Evolutionary conservation across 2,329 filamentous ascomycete genomes (phyloP).

Genomic region (Diplocarpon rosae): DNA sequence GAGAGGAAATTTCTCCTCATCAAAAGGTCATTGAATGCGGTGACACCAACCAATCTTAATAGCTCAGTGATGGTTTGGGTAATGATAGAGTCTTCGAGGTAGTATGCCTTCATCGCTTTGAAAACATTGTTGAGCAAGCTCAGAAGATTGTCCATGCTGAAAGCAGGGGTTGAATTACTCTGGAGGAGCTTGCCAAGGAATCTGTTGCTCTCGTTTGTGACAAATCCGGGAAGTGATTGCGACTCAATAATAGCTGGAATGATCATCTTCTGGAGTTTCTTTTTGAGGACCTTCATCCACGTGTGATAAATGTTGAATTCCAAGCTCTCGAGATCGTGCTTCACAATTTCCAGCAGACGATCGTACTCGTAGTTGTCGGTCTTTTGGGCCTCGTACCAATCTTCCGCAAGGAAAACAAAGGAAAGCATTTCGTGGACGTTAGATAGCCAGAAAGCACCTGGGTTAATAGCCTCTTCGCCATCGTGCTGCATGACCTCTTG

Average conservation of each 20-base stretch:
- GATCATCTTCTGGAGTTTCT: slow-evolving; percentile 99
- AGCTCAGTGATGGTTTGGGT: slow-evolving; percentile 93
- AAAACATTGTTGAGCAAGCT: slow-evolving; percentile 94
- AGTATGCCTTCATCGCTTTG: slow-evolving; percentile 98
- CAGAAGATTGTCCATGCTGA: slow-evolving; percentile 97
- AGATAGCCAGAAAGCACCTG: slow-evolving; percentile 95
- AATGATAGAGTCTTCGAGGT: slow-evolving; percentile 91
- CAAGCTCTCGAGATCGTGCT: slow-evolving; percentile 94
- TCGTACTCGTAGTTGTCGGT: slow-evolving; percentile 99
- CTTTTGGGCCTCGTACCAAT: slow-evolving; percentile 99
- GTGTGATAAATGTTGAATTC: slow-evolving; percentile 99
- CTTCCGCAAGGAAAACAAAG: slow-evolving; percentile 96
- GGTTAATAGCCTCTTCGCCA: slow-evolving; percentile 92
- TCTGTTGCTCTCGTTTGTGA: slow-evolving; percentile 95
- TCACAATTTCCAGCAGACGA: slow-evolving; percentile 92
- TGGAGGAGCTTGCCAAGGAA: slow-evolving; percentile 96
- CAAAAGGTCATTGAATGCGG: slow-evolving; percentile 93
- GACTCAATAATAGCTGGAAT: slow-evolving; percentile 98
- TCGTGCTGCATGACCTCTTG: slow-evolving; percentile 99
- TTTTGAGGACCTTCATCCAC: slow-evolving; percentile 99
- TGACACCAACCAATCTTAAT: slow-evolving; percentile 85
- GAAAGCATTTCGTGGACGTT: slow-evolving; percentile 99
- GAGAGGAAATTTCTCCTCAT: slow-evolving; percentile 98
- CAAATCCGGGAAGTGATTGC: slow-evolving; percentile 93
- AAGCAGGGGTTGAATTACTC: slow-evolving; percentile 83